Evolutionary conservation across 1,139 yeast genomes (phyloP), one percentile per base, ranked within the genome.

Genomic region (Taphrina deformans): DNA sequence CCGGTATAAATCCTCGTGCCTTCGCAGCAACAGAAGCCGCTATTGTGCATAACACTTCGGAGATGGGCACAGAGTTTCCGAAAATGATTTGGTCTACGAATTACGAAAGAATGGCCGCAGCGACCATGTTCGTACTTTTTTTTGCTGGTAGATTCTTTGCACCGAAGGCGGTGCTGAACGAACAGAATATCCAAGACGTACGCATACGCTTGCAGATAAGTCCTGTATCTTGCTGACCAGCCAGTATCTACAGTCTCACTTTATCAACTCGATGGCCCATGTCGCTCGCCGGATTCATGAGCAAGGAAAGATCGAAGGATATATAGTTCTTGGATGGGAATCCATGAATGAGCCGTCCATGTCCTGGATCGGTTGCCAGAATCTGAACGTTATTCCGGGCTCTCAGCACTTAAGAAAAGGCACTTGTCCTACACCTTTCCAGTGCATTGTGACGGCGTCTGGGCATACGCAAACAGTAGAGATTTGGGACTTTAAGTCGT

Each of bases 81-180:
- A 88, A 89, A 72, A 92, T 92, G 98, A 79, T 90, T 50, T 92
- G 98, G 98, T 86, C 96, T 0, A 86, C 97, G 0, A 92, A 92
- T 75, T 91, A 91, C 72, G 83, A 80, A 68, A 79, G 96, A 33
- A 77, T 90, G 68, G 96, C 92, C 0, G 80, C 89, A 24, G 83
- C 85, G 69, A 86, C 88, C 6, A 89, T 92, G 93, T 90, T 90
- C 74, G 88, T 96, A 0, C 74, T 89, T 70, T 92, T 92, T 73
- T 91, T 88, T 75, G 87, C 88, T 0, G 98, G 98, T 1, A 79
- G 77, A 73, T 79, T 71, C 76, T 86, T 79, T 80, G 92, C 81
- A 67, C 97, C 91, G 0, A 81, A 86, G 63, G 85, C 93, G 68
- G 76, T 79, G 5, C 79, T 92, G 35, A 82, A 91, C 73, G 92